A percentile compares a stretch with the other conserved stretches of the same genome.
These are phyloP conservation scores for Candida orba DNA, from an alignment of 805 yeast species.

Conservation along the genomic window DNA sequence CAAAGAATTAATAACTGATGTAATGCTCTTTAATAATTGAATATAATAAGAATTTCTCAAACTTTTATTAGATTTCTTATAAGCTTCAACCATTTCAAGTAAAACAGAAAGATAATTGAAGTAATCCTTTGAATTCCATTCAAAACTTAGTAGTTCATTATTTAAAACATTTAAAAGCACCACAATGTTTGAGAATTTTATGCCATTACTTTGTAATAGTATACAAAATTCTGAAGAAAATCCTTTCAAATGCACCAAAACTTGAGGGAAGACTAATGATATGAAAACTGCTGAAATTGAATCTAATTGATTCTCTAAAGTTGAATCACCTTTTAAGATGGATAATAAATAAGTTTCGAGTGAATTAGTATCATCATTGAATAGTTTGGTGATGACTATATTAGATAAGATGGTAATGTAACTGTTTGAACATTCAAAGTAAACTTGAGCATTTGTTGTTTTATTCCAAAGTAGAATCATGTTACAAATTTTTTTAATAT, in stretches of 20 bases:
- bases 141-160: constrained; percentile 16
- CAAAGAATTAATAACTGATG: constrained; percentile 14
- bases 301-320: constrained; percentile 6
- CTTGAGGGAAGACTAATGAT: constrained; percentile 23
- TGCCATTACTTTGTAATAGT: constrained; percentile 12
- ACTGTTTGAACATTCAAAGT: constrained; percentile 24
- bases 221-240: constrained; percentile 23
- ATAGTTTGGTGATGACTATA: constrained; percentile 29
- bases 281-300: constrained; percentile 15
- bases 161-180: constrained; percentile 15
- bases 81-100: constrained; percentile 17
- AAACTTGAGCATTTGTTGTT: constrained; percentile 26
- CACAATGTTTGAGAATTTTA: constrained; percentile 17
- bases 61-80: constrained; percentile 13
- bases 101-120: constrained; percentile 21
- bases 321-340: constrained; percentile 9
- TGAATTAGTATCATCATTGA: constrained; percentile 16
- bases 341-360: constrained; percentile 16
- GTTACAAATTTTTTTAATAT: constrained; percentile 21
- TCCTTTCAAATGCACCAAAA: constrained; percentile 23
- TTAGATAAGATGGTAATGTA: constrained; percentile 29
- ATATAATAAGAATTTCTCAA: constrained; percentile 11
- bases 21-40: constrained; percentile 12
- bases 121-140: constrained; percentile 23
- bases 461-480: constrained; percentile 25